Evolutionary conservation across 768 basidiomycete species (phyloP).

Genomic region (Russula earlei): DNA sequence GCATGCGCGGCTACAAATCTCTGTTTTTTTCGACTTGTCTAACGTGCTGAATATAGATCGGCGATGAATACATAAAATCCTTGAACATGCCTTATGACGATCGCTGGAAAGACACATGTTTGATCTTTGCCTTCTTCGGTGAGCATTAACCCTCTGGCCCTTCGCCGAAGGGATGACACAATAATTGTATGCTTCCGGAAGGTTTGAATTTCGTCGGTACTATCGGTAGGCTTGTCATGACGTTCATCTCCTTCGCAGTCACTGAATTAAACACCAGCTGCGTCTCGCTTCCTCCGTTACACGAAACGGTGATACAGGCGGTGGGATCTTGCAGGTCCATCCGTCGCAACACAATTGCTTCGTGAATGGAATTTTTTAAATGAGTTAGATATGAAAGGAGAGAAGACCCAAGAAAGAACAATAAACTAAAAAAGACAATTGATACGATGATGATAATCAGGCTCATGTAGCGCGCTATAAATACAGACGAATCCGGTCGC

Average conservation of each 20-base stretch:
- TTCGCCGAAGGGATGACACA: not conserved
- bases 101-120: conserved; percentile 61
- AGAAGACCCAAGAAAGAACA: not conserved
- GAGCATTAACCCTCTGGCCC: conserved; percentile 19
- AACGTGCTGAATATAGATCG: conserved; percentile 29
- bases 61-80: conserved; percentile 59
- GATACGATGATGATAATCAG: not conserved
- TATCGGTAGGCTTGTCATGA: conserved; percentile 30
- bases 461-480: not conserved
- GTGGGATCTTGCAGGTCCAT: not conserved
- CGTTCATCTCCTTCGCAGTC: not conserved
- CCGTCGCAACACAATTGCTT: not conserved
- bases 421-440: not conserved
- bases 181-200: conserved; percentile 16
- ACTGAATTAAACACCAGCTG: conserved; percentile 29
- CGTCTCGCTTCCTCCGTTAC: conserved; percentile 61
- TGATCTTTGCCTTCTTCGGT: conserved; percentile 55
- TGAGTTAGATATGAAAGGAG: not conserved
- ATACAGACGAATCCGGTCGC: not conserved
- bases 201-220: conserved; percentile 65
- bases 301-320: conserved; percentile 43
- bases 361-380: not conserved
- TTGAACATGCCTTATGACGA: conserved; percentile 53
- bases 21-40: not conserved
- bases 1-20: conserved; percentile 28